A percentile compares a stretch with the other conserved stretches of the same genome.
Conservation (phyloP, 331 rosid species). For the Phaseolus coccineus region DNA sequence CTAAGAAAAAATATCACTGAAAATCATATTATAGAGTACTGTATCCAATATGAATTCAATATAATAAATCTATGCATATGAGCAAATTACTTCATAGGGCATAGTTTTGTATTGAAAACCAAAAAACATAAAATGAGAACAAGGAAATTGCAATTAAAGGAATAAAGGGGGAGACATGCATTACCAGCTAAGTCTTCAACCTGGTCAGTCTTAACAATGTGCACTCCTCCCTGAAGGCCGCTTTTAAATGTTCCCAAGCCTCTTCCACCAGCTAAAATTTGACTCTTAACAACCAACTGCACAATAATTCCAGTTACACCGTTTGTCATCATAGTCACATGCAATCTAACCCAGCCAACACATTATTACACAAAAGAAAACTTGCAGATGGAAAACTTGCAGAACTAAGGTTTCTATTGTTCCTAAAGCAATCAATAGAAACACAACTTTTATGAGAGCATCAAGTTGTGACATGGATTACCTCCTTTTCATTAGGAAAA, state of each 20-base stretch:
- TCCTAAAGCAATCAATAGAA: not conserved
- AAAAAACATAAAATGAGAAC: constrained; percentile 29
- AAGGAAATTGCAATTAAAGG: constrained; percentile 22
- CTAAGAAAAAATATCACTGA: constrained; percentile 8
- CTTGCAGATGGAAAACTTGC: not conserved
- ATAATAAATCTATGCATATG: constrained; percentile 15
- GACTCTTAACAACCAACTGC: constrained; percentile 99
- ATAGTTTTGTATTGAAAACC: constrained; percentile 23
- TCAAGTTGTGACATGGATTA: constrained; percentile 31
- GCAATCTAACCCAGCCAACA: not conserved
- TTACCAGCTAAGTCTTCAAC: constrained; percentile 93
- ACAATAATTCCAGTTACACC: constrained; percentile 51
- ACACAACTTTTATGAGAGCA: constrained; percentile 8
- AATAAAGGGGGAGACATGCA: constrained; percentile 31
- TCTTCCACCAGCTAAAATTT: constrained; percentile 98
- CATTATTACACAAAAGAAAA: not conserved
- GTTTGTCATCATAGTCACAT: not conserved
- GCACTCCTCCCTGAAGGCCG: constrained; percentile 97
- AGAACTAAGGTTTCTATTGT: not conserved
- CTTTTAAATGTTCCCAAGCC: constrained; percentile 94
- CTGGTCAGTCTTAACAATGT: constrained; percentile 83
- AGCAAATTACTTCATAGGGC: not conserved
- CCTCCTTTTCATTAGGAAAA: constrained; percentile 85
- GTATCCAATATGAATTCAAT: constrained; percentile 22
- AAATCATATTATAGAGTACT: not conserved